Base-by-base conservation (phyloP, 2,329 filamentous ascomycete species). In the Thermothelomyces thermophilus region DNA sequence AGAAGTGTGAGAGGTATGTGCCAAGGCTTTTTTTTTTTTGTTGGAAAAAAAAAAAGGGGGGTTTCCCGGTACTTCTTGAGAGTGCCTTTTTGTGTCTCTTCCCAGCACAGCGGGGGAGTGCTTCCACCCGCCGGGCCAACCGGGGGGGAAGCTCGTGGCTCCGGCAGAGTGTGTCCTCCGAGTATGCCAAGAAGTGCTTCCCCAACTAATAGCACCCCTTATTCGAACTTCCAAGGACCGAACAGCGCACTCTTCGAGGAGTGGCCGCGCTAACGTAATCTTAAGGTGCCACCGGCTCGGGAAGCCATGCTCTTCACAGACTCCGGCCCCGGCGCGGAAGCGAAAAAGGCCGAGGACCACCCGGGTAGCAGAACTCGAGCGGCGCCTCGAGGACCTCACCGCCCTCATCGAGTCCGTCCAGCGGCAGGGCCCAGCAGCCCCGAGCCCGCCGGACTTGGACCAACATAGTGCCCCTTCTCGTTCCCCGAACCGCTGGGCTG, bases 291-390 rank as follows among this genome's bases (percentile, higher is more conserved):
- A 74, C 52, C 70, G 74, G 11, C 66, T 77, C 4, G 62, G 65
- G 48, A 77, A 76, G 56, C 58, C 69, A 45, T 77, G 74, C 61
- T 63, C 70, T 35, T 68, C 67, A 5, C 73, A 75, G 53, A 71
- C 63, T 35, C 72, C 74, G 41, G 73, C 73, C 13, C 72, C 73
- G 44, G 70, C 73, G 2, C 69, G 73, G 39, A 65, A 68, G 44
- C 73, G 73, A 58, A 75, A 71, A 60, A 65, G 67, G 17, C 67
- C 69, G 36, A 74, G 72, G 61, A 65, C 72, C 14, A 76, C 72
- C 16, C 66, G 73, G 41, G 73, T 77, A 35, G 69, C 73, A 16
- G 73, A 76, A 61, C 66, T 77, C 10, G 74, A 77, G 61, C 72
- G 71, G 60, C 67, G 73, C 1, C 66, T 77, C 1, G 68, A 76